Conservation (phyloP, 192 early-diverging fungal genomes). For the Dissophora ornata region DNA sequence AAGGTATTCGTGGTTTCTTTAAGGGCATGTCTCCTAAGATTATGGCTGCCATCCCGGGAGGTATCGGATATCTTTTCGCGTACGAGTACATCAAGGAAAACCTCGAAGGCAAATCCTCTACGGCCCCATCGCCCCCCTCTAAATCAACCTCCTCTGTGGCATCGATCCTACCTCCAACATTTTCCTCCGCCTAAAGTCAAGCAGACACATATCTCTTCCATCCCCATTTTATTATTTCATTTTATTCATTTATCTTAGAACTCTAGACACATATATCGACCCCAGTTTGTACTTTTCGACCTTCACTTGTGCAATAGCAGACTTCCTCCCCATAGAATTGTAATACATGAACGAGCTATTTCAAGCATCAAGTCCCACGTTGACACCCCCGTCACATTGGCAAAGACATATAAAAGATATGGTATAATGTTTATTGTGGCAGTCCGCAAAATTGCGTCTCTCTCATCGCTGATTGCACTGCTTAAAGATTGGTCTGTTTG, state of each 20-base stretch:
- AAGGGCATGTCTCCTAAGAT: conserved; percentile 80
- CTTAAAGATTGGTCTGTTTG: too few relatives aligned
- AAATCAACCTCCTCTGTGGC: conserved; percentile 11
- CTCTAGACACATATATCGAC: not conserved
- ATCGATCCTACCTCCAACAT: conserved; percentile 38
- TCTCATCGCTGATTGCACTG: too few relatives aligned
- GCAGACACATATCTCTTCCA: too few relatives aligned
- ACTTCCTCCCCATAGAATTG: conserved; percentile 1
- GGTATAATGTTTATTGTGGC: too few relatives aligned
- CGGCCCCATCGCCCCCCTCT: not conserved
- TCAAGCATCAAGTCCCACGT: conserved; percentile 2
- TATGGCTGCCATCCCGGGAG: conserved; percentile 44
- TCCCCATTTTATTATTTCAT: not conserved
- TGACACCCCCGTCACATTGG: too few relatives aligned
- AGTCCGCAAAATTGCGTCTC: too few relatives aligned
- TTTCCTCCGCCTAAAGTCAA: conserved; percentile 20
- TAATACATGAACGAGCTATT: conserved; percentile 14
- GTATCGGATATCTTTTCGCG: conserved; percentile 48
- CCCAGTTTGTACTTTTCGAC: not conserved
- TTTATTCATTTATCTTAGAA: conserved; percentile 3
- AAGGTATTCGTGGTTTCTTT: conserved; percentile 82
- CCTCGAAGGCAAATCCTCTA: conserved; percentile 22
- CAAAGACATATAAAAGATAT: too few relatives aligned
- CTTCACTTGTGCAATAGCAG: conserved; percentile 19
- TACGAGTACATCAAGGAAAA: conserved; percentile 51